Percentiles rank a stretch among this genome's conserved stretches.
Evolutionary conservation across 2,329 filamentous ascomycete species (phyloP).

Genomic region (Aspergillus sp.): DNA sequence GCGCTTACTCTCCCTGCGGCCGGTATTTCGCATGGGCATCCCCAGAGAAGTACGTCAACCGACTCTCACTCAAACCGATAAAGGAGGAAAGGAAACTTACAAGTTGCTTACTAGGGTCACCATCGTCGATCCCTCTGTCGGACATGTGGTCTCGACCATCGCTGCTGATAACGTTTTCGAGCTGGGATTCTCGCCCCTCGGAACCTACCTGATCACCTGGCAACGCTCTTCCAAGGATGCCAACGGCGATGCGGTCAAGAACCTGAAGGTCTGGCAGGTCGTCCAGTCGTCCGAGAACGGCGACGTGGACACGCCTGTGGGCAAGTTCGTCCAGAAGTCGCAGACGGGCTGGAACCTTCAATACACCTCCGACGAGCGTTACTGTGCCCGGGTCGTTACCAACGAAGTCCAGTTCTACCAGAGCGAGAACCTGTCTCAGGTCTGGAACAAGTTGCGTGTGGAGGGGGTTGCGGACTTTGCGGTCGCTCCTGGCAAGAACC

Average conservation of each 20-base stretch:
- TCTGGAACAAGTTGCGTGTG: slow-evolving; percentile 93
- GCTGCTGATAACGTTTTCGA: slow-evolving; percentile 86
- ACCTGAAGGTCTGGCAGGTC: slow-evolving; percentile 93
- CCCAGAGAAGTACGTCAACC: slow-evolving; percentile 63
- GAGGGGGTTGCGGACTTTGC: slow-evolving; percentile 91
- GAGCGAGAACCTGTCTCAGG: slow-evolving; percentile 77
- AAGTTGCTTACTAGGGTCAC: slow-evolving; percentile 61
- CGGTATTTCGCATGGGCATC: slow-evolving; percentile 96
- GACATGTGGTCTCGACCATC: slow-evolving; percentile 72
- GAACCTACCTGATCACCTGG: slow-evolving; percentile 95
- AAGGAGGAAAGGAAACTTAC: slow-evolving; percentile 4
- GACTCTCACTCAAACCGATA: neutral
- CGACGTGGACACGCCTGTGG: slow-evolving; percentile 71
- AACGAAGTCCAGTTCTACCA: slow-evolving; percentile 98
- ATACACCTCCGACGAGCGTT: slow-evolving; percentile 90
- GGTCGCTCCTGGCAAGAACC: slow-evolving; percentile 82
- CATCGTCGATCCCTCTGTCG: slow-evolving; percentile 78
- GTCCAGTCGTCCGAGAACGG: slow-evolving; percentile 62
- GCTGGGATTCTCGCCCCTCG: slow-evolving; percentile 87
- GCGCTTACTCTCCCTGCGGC: slow-evolving; percentile 91
- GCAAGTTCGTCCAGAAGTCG: slow-evolving; percentile 91
- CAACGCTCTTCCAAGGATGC: slow-evolving; percentile 92
- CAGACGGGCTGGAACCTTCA: slow-evolving; percentile 97
- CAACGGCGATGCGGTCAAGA: slow-evolving; percentile 89
- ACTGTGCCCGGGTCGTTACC: slow-evolving; percentile 88